Conservation (phyloP, 129 eudicot species). For the Lactuca sativa region DNA sequence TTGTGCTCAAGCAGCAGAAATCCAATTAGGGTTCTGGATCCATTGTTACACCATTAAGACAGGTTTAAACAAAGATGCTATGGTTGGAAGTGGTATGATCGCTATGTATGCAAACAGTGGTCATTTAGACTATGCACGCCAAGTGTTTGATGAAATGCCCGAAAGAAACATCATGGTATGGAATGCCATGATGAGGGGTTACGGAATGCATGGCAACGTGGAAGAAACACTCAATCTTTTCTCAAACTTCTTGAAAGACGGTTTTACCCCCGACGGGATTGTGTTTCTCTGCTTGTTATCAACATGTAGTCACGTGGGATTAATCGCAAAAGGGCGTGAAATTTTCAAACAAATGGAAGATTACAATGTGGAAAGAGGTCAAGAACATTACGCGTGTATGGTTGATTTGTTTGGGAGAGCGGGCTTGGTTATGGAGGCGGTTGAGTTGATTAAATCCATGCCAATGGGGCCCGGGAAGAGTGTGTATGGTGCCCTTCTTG, state of each 20-base stretch:
- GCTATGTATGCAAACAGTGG: slow-evolving; percentile 51
- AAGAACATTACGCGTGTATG: slow-evolving; percentile 58
- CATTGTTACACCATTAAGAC: slow-evolving; percentile 38
- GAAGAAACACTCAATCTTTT: slow-evolving; percentile 39
- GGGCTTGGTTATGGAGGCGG: slow-evolving; percentile 42
- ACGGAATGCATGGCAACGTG: slow-evolving; percentile 52
- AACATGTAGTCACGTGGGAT: slow-evolving; percentile 49
- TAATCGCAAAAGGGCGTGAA: slow-evolving; percentile 41
- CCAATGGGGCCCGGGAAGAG: slow-evolving; percentile 39
- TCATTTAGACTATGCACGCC: slow-evolving; percentile 37
- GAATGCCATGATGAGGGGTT: slow-evolving; percentile 48
- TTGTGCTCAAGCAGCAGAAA: slow-evolving; percentile 49
- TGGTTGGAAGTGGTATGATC: slow-evolving; percentile 50
- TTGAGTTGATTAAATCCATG: slow-evolving; percentile 36
- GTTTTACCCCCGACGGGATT: slow-evolving; percentile 40
- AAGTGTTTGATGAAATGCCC: slow-evolving; percentile 29
- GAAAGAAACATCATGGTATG: slow-evolving; percentile 45
- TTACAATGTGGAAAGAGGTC: slow-evolving; percentile 32
- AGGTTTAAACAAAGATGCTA: slow-evolving; percentile 32
- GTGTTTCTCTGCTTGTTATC: slow-evolving; percentile 47
- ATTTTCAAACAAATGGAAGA: slow-evolving; percentile 45
- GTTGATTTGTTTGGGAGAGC: slow-evolving; percentile 48
- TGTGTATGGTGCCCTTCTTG: slow-evolving; percentile 49
- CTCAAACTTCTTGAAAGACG: slow-evolving; percentile 32
- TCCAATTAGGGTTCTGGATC: slow-evolving; percentile 50